Evolutionary conservation across 2,329 filamentous ascomycete genomes (phyloP).

Genomic region (Ophiosphaerella korrae): DNA sequence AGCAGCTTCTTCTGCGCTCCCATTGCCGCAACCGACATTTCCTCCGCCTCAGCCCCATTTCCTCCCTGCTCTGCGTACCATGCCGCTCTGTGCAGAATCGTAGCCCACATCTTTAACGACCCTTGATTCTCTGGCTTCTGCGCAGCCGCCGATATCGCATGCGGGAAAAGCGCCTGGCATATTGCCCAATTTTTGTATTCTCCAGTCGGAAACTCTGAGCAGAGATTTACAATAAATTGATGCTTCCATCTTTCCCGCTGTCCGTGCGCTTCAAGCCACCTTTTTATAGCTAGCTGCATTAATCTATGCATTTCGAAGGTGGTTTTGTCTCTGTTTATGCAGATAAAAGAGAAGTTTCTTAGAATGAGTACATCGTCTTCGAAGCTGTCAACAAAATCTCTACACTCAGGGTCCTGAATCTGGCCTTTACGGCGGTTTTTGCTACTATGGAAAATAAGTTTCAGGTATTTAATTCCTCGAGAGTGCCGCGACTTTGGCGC

Average conservation of each 20-base stretch:
- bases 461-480: too few species aligned
- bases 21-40: too few species aligned
- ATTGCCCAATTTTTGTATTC: constrained; percentile 7
- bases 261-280: constrained; percentile 15
- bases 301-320: constrained; percentile 52
- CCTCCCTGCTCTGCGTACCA: constrained; percentile 7
- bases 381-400: constrained; percentile 11
- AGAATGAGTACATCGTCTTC: constrained; percentile 43
- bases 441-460: too few species aligned
- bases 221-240: constrained; percentile 7
- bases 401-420: too few species aligned
- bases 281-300: constrained; percentile 44
- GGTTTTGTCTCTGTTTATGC: constrained; percentile 18
- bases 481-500: too few species aligned
- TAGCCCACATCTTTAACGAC: constrained; percentile 4
- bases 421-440: neutral
- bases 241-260: constrained; percentile 34
- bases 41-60: neutral
- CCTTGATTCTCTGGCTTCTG: neutral
- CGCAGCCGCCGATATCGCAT: constrained; percentile 4
- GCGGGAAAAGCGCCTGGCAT: constrained; percentile 7
- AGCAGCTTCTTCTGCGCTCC: too few species aligned
- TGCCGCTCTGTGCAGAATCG: constrained; percentile 7
- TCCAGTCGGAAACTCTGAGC: constrained; percentile 8
- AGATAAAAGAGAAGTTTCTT: constrained; percentile 47